These are phyloP conservation scores for Mucor circinelloides DNA, from an alignment of 371 early-diverging fungal species.

Conservation along the genomic window DNA sequence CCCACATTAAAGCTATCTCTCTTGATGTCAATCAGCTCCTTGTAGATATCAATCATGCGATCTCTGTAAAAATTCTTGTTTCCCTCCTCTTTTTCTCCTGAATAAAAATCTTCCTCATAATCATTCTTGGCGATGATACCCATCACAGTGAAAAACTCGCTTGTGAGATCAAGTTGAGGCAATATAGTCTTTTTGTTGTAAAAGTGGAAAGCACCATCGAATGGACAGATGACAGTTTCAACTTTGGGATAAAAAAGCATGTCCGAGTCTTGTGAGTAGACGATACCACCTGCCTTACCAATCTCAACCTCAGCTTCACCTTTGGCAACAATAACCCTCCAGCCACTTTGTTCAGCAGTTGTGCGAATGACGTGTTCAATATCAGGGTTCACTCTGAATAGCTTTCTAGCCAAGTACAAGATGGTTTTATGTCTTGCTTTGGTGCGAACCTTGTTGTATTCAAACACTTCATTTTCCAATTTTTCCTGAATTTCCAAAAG, in stretches of 20 bases:
- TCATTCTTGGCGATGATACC: background rate
- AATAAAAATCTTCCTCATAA: background rate
- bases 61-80: background rate
- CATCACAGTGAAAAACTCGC: background rate
- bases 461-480: background rate
- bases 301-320: conserved; percentile 4
- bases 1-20: background rate
- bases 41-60: background rate
- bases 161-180: background rate
- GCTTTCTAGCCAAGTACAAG: background rate
- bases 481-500: background rate
- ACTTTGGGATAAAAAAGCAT: conserved; percentile 5
- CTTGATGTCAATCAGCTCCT: background rate
- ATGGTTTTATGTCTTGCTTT: background rate
- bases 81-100: background rate
- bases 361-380: background rate
- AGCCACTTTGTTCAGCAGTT: background rate
- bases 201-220: background rate
- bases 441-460: background rate
- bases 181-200: background rate
- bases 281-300: background rate
- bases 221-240: background rate
- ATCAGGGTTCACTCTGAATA: background rate
- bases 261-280: background rate
- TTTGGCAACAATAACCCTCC: background rate